Conservation (phyloP, 1,139 yeast genomes). For the Blastobotrys raffinosifermentans region DNA sequence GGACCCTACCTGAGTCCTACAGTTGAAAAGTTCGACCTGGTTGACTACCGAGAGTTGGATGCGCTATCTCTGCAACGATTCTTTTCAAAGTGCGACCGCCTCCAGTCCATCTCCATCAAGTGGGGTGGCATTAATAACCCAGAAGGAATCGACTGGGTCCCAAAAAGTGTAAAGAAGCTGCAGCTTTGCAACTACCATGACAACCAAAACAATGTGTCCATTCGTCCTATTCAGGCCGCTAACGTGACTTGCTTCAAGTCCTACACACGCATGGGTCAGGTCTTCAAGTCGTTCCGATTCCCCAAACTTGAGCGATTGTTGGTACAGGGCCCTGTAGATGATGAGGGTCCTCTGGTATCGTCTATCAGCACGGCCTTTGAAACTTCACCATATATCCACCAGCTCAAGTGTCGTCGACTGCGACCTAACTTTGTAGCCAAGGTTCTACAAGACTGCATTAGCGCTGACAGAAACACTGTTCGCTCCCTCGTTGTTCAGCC, state of each 20-base stretch:
- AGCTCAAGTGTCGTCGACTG: slow-evolving; percentile 12
- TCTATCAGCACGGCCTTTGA: slow-evolving; percentile 9
- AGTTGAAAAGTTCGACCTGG: slow-evolving; percentile 12
- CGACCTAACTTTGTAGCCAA: slow-evolving; percentile 11
- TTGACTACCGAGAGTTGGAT: slow-evolving; percentile 9
- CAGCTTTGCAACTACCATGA: slow-evolving; percentile 12
- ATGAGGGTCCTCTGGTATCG: slow-evolving; percentile 9
- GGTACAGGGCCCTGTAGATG: slow-evolving; percentile 14
- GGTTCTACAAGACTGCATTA: slow-evolving; percentile 2
- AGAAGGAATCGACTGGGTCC: slow-evolving; percentile 12
- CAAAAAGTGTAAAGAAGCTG: slow-evolving; percentile 10
- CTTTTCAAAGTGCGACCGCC: slow-evolving; percentile 8
- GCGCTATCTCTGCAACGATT: slow-evolving; percentile 7
- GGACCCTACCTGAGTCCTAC: slow-evolving; percentile 9
- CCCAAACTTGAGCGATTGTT: slow-evolving; percentile 13
- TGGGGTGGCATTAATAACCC: slow-evolving; percentile 14
- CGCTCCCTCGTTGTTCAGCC: slow-evolving; percentile 12
- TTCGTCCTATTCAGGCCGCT: slow-evolving; percentile 4
- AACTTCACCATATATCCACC: slow-evolving; percentile 9
- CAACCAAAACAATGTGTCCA: background rate
- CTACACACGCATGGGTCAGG: slow-evolving; percentile 12
- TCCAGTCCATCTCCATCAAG: slow-evolving; percentile 8
- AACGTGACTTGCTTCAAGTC: slow-evolving; percentile 13
- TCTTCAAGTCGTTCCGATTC: slow-evolving; percentile 9
- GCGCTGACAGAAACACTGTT: background rate